phyloP scores from a whole-genome alignment of 83 land plant species.

The Thuja plicata region DNA sequence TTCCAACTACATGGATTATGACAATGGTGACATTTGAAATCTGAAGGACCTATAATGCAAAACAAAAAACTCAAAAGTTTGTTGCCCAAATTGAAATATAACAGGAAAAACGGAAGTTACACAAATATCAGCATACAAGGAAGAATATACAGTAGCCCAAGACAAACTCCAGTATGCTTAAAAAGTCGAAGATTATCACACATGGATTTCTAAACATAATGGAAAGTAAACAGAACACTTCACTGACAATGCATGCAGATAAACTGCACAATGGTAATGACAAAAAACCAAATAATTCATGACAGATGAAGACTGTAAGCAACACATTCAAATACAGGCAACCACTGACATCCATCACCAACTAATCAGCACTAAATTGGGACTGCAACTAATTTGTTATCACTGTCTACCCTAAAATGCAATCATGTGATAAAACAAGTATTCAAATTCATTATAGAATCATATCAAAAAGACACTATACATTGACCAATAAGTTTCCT shows the following conservation, averaged over 20 bases:
- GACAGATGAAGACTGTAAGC: background rate
- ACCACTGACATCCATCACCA: background rate
- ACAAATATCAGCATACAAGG: background rate
- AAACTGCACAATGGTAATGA: background rate
- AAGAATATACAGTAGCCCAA: background rate
- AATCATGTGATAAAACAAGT: background rate
- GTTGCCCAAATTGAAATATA: background rate
- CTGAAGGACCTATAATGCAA: background rate
- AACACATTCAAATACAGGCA: background rate
- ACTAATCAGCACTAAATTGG: background rate
- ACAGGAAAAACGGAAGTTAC: background rate
- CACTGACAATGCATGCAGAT: background rate
- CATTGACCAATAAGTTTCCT: background rate
- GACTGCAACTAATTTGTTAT: background rate
- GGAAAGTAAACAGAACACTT: too few species aligned
- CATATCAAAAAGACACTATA: too few species aligned
- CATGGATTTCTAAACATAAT: background rate
- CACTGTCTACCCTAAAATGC: background rate
- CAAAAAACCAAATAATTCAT: background rate
- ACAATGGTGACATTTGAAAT: background rate
- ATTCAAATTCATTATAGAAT: background rate
- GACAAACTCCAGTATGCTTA: background rate
- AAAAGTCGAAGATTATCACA: background rate
- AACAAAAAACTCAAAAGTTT: too few species aligned
- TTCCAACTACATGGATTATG: background rate